Base-by-base conservation (phyloP, 2,329 filamentous ascomycete species). In the Phyllosticta citriasiana region DNA sequence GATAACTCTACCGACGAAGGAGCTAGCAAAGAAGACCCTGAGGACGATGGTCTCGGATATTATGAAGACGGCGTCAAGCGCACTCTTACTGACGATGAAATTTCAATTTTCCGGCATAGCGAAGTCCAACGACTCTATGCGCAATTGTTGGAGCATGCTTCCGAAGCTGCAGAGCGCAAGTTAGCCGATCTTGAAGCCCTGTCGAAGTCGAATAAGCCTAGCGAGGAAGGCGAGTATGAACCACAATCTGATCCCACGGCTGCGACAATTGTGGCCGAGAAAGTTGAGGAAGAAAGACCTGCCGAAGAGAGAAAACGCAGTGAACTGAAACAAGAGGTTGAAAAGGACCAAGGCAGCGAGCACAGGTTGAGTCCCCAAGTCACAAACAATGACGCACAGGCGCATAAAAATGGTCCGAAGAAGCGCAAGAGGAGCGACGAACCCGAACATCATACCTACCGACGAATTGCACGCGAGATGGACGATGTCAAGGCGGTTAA, bases 51-150 rank as follows among this genome's bases (percentile, higher is more conserved):
- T 0, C 78, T 97, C 16, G 93, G 91, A 19, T 93, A 90, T 73
- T 97, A 97, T 67, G 75, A 83, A 0, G 92, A 97, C 69, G 92
- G 93, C 2, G 84, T 86, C 64, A 94, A 94, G 71, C 87, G 93
- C 51, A 96, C 91, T 19, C 79, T 97, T 67, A 97, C 92, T 9
- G 89, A 97, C 69, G 89, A 91, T 67, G 89, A 97, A 77, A 90
- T 97, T 66, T 84, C 84, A 59, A 93, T 96, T 64, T 97, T 97
- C 72, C 83, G 92, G 64, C 90, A 95, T 70, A 93, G 89, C 2
- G 93, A 97, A 73, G 82, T 96, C 24, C 86, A 94, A 69, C 24
- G 51, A 16, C 33, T 40, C 33, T 40, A 40, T 10, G 14, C 33
- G 4, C 5, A 16, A 16, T 10, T 40, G 4, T 40, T 40, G 33